Conservation (phyloP, 345 rosid species). For the Bruguiera sexangula region DNA sequence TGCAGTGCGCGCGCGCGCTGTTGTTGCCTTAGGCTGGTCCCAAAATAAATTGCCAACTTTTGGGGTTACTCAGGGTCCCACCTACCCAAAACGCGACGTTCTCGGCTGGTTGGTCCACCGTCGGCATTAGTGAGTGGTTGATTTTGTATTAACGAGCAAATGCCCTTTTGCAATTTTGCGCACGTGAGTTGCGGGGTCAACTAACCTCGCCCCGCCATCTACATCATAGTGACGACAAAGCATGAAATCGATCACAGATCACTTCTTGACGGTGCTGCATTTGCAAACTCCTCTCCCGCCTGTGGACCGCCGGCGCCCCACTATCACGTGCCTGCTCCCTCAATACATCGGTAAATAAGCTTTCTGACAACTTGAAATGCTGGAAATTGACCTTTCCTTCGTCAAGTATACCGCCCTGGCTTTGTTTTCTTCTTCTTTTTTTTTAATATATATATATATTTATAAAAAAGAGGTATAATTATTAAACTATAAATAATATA, state of each 20-base stretch:
- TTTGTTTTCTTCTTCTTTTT: no score
- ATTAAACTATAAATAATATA: no score
- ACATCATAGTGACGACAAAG: slow-evolving; percentile 23
- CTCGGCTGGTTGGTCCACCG: neutral
- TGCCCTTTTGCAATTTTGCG: slow-evolving; percentile 24
- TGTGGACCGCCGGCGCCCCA: no score
- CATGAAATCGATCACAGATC: slow-evolving; percentile 29
- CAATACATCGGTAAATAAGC: no score
- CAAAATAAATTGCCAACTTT: no score
- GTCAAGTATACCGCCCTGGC: no score
- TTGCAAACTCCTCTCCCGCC: neutral
- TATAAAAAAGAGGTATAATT: no score
- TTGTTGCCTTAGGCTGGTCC: neutral
- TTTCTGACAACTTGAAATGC: no score
- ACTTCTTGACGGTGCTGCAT: slow-evolving; percentile 7
- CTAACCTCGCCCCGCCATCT: slow-evolving; percentile 38
- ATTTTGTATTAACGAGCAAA: neutral
- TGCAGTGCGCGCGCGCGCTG: no score
- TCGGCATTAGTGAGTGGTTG: neutral
- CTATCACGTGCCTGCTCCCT: no score
- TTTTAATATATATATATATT: no score
- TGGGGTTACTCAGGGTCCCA: neutral
- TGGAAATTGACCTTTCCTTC: no score
- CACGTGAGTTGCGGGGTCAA: slow-evolving; percentile 49
- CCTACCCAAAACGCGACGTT: neutral